These are phyloP conservation scores for Candida hispaniensis DNA, from an alignment of 805 yeast species.

Conservation along the genomic window DNA sequence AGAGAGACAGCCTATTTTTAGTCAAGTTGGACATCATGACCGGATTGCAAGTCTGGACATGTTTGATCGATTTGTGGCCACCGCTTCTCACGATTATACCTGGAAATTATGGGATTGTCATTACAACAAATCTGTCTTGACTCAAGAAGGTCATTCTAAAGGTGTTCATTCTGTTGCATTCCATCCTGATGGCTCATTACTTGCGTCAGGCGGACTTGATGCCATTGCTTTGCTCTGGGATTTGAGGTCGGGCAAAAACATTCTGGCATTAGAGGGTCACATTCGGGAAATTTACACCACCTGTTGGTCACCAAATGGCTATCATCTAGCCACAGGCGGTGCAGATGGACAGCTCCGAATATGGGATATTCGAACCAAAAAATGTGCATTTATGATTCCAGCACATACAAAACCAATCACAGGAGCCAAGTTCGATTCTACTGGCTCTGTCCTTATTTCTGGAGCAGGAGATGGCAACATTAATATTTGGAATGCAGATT, in stretches of 20 bases:
- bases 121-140: constrained; percentile 39
- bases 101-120: constrained; percentile 82
- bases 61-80: constrained; percentile 45
- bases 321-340: constrained; percentile 68
- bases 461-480: constrained; percentile 63
- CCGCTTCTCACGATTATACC: constrained; percentile 74
- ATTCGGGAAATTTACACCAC: constrained; percentile 56
- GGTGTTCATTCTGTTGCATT: constrained; percentile 53
- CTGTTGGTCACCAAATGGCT: constrained; percentile 71
- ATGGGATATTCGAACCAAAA: constrained; percentile 69
- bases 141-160: constrained; percentile 81
- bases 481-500: constrained; percentile 52
- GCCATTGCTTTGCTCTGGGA: constrained; percentile 75
- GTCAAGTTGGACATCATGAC: constrained; percentile 36
- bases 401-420: constrained; percentile 70
- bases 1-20: constrained; percentile 5
- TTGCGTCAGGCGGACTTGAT: constrained; percentile 73
- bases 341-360: constrained; percentile 70
- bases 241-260: constrained; percentile 59
- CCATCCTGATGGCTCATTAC: constrained; percentile 57
- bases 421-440: constrained; percentile 41
- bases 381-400: constrained; percentile 41
- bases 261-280: constrained; percentile 55
- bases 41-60: constrained; percentile 52
- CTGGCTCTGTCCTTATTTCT: constrained; percentile 45